Base-by-base conservation (phyloP, 768 basidiomycete genomes). In the Suillus placidus region DNA sequence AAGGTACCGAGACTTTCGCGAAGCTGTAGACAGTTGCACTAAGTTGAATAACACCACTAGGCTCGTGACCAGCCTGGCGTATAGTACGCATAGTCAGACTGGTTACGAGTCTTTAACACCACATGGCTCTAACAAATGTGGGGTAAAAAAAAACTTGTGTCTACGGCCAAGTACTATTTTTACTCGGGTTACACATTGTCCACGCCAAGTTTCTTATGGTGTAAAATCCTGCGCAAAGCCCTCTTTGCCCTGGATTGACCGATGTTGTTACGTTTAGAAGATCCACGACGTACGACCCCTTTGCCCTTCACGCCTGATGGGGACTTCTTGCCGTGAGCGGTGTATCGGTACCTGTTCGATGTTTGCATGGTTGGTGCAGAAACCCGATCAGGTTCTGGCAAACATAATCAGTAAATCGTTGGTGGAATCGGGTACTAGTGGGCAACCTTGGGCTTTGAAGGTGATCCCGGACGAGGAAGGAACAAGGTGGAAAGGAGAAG, bases 251-350 rank as follows among this genome's bases (percentile, higher is more conserved):
- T 72, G 1, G 32, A 60, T 30, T 72, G 77, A 51, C 66, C 66
- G 47, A 65, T 8, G 63, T 68, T 70, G 47, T 67, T 67, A 16
- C 68, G 74, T 45, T 74, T 76, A 72, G 72, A 71, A 45, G 76
- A 76, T 4, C 68, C 65, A 55, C 68, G 72, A 13, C 76, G 69
- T 67, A 69, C 68, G 57, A 64, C 70, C 20, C 69, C 72, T 61
- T 76, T 76, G 38, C 57, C 43, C 13, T 61, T 35, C 32, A 61
- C 49, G 3, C 66, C 62, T 12, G 62, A 49, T 7, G 37, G 40
- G 20, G 52, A 56, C 8, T 60, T 64, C 38, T 72, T 76, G 61
- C 37, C 35, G 13, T 74, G 72, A 35, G 67, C 32, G 10, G 65
- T 72, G 10, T 66, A 32, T 34, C 63, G 72, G 60, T 66, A 68